Conservation (phyloP, 768 basidiomycete genomes). For the Boletus sp. region DNA sequence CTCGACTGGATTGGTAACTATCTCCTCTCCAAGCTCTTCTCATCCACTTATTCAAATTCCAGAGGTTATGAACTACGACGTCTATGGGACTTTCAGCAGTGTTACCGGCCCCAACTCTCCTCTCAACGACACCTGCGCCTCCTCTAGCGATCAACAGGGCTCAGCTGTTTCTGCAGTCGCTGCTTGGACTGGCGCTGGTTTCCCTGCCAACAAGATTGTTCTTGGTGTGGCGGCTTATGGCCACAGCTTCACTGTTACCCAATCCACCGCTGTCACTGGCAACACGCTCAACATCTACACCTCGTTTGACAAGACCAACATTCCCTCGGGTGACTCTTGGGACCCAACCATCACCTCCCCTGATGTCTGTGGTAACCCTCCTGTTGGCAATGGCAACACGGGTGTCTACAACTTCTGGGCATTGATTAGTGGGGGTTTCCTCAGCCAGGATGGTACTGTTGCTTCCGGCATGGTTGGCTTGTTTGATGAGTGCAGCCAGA, state of each 20-base stretch:
- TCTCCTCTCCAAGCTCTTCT: conserved; percentile 11
- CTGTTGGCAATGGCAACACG: conserved; percentile 40
- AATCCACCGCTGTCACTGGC: conserved; percentile 21
- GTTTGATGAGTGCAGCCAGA: conserved; percentile 70
- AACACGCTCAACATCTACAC: conserved; percentile 46
- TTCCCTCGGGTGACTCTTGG: conserved; percentile 56
- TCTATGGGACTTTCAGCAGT: conserved; percentile 51
- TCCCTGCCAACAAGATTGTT: conserved; percentile 68
- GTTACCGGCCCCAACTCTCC: conserved; percentile 81
- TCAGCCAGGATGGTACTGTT: conserved; percentile 46
- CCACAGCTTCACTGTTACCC: conserved; percentile 54
- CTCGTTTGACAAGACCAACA: conserved; percentile 41
- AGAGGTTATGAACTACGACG: conserved; percentile 71
- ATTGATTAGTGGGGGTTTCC: conserved; percentile 52
- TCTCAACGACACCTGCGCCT: conserved; percentile 71
- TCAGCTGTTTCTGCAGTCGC: conserved; percentile 73
- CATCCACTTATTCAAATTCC: conserved; percentile 30
- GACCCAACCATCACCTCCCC: conserved; percentile 41
- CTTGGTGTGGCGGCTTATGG: conserved; percentile 86
- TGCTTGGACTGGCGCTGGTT: conserved; percentile 74
- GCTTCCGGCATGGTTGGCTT: conserved; percentile 48
- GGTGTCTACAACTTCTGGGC: conserved; percentile 66
- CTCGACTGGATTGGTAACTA: conserved; percentile 67
- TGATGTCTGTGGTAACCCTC: conserved; percentile 57
- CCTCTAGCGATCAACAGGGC: conserved; percentile 54